Evolutionary conservation across 2,329 filamentous ascomycete species (phyloP).

Genomic region (Clonostachys rhizophaga): DNA sequence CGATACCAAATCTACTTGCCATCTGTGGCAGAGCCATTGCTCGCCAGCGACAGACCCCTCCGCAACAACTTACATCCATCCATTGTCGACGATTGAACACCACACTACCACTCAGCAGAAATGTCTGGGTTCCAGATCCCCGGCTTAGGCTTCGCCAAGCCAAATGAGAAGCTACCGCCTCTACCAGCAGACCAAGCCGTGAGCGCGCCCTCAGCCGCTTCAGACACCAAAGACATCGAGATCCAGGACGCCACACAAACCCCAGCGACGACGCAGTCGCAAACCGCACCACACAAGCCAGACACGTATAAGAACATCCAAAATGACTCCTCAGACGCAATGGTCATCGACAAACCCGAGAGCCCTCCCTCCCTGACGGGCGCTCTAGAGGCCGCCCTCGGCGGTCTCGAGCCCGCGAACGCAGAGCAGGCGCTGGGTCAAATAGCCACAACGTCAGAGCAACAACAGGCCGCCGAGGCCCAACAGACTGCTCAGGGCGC

Average conservation of each 20-base stretch:
- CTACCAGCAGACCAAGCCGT: constrained; percentile 21
- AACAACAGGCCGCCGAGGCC: background rate
- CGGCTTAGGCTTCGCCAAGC: constrained; percentile 34
- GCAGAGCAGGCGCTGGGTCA: constrained; percentile 1
- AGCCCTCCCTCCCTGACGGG: constrained; percentile 31
- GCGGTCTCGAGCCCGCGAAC: constrained; percentile 20
- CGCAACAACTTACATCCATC: too few species aligned
- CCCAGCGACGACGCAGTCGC: background rate
- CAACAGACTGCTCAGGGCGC: constrained; percentile 16
- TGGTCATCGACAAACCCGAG: constrained; percentile 27
- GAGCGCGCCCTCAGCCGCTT: constrained; percentile 16
- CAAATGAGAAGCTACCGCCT: constrained; percentile 33
- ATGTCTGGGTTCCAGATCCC: constrained; percentile 39
- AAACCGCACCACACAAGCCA: background rate
- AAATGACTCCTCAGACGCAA: constrained; percentile 17
- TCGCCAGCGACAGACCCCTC: too few species aligned
- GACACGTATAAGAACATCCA: background rate
- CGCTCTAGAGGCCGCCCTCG: constrained; percentile 38
- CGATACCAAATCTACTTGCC: too few species aligned
- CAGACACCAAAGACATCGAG: constrained; percentile 9
- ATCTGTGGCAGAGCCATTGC: too few species aligned
- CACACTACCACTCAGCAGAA: background rate
- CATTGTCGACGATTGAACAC: background rate
- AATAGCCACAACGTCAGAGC: background rate
- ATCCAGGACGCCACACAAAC: constrained; percentile 6